Evolutionary conservation across 2,329 filamentous ascomycete species (phyloP).

Genomic region (Cladosporium sp.): DNA sequence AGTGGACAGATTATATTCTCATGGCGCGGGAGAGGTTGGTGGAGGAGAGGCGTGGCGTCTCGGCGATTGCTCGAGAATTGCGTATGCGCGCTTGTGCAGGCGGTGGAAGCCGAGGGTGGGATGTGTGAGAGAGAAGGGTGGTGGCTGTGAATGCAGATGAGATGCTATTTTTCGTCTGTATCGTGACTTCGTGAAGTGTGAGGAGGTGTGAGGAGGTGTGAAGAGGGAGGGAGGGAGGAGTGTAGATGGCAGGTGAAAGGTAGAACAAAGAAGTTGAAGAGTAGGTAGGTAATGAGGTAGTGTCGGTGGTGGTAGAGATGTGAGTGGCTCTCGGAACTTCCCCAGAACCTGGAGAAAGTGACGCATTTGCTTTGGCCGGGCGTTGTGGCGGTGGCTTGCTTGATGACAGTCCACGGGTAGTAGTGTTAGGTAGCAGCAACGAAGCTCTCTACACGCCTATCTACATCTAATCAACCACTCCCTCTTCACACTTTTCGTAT

Average conservation of each 20-base stretch:
- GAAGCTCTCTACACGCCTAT: no score
- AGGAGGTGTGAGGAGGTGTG: background rate
- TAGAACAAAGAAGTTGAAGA: background rate
- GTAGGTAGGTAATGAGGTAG: background rate
- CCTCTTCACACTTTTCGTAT: no score
- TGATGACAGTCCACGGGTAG: no score
- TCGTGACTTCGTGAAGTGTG: background rate
- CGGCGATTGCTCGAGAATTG: background rate
- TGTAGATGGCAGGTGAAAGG: background rate
- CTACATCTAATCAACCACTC: no score
- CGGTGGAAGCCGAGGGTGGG: background rate
- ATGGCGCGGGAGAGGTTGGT: background rate
- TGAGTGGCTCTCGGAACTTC: background rate
- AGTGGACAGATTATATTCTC: background rate
- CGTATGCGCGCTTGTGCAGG: background rate
- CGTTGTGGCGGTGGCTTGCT: background rate
- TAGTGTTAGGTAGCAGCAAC: no score
- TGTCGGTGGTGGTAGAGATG: background rate
- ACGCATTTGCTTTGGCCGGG: background rate
- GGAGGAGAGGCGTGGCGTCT: background rate
- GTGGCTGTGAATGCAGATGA: background rate
- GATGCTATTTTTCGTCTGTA: background rate
- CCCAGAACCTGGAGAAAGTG: background rate
- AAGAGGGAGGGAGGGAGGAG: background rate
- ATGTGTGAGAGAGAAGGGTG: background rate